Percentiles rank a stretch among this genome's conserved stretches.
phyloP scores from a whole-genome alignment of 139 green algal species.

The Coccomyxa sp. region DNA sequence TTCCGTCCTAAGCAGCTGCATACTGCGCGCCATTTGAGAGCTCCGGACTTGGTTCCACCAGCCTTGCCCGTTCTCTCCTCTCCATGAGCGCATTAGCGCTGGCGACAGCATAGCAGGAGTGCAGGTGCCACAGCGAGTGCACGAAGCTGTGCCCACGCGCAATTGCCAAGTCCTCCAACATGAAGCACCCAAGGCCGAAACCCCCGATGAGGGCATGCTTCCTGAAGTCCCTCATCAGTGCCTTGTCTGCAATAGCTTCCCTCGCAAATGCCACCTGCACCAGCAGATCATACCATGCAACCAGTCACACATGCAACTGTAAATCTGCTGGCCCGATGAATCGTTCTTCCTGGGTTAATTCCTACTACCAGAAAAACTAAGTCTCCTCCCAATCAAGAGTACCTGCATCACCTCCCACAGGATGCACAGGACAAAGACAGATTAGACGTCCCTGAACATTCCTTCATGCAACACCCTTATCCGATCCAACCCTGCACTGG shows the following conservation, averaged over 20 bases:
- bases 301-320: neutral
- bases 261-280: constrained; percentile 11
- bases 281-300: neutral
- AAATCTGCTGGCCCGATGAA: neutral
- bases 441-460: no score
- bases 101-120: neutral
- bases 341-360: neutral
- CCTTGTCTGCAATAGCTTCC: neutral
- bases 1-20: no score
- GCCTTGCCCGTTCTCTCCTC: neutral
- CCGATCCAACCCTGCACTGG: neutral
- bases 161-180: constrained; percentile 15
- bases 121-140: constrained; percentile 20
- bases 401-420: neutral
- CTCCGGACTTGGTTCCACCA: no score
- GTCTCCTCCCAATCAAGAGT: neutral
- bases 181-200: constrained; percentile 16
- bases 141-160: constrained; percentile 1
- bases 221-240: neutral
- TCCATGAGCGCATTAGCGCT: neutral
- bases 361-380: neutral
- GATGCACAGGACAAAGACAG: neutral
- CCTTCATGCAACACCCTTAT: neutral
- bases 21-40: no score
- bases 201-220: neutral